Evolutionary conservation across 1,139 yeast species (phyloP), one percentile per base, ranked within the genome.

Genomic region (Williopsis jadinii): DNA sequence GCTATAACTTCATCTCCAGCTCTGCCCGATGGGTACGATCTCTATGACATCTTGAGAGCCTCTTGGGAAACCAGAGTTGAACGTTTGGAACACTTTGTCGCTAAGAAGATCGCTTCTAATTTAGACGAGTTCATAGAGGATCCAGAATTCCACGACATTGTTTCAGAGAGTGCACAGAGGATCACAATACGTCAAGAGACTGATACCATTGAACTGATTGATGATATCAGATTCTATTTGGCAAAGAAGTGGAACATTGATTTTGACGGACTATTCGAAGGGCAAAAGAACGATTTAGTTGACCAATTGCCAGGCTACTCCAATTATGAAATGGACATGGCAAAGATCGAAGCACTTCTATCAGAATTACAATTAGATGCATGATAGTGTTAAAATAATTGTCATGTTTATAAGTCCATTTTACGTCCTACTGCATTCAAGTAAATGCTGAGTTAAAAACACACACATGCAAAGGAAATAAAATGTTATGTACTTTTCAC

Each of bases 161-260:
- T 76, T 8, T 11, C 55, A 19, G 71, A 54, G 68, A 74, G 84
- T 54, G 84, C 94, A 0, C 54, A 58, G 11, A 65, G 87, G 51
- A 82, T 84, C 43, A 57, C 69, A 19, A 63, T 62, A 13, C 70
- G 94, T 56, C 80, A 84, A 52, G 84, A 77, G 44, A 80, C 85
- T 0, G 95, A 84, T 61, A 81, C 94, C 1, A 81, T 84, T 56
- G 95, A 84, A 54, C 63, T 84, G 49, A 66, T 84, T 33, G 95
- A 84, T 61, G 95, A 84, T 61, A 79, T 84, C 10, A 66, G 90
- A 46, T 84, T 72, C 58, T 82, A 79, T 50, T 59, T 84, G 41
- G 62, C 71, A 3, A 70, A 72, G 53, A 76, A 73, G 34, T 52
- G 54, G 52, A 49, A 44, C 28, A 47, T 55, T 30, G 58, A 52